Base-by-base conservation (phyloP, 768 basidiomycete genomes). In the Kwoniella sp. region DNA sequence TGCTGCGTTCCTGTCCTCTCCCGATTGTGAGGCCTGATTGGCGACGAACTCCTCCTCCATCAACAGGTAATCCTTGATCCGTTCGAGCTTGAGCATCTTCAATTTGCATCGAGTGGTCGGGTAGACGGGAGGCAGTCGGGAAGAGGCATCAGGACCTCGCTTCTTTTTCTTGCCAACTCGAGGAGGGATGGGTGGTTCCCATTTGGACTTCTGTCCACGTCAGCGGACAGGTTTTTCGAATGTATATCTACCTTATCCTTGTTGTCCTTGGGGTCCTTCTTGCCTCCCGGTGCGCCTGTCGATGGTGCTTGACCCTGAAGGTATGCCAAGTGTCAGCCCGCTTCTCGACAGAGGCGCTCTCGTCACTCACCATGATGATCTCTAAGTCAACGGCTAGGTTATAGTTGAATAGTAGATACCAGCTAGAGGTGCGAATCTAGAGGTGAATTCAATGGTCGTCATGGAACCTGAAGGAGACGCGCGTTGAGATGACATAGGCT, bases 141-240 rank as follows among this genome's bases (percentile, higher is more conserved):
- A 86, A 2, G 90, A 83, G 1, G 90, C 80, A 50, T 89, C 84
- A 5, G 93, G 92, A n/a, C 93, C 92, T 55, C 85, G 82, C 79
- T 83, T 82, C 79, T 91, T 98, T 83, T 90, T 92, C 82, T 92
- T 95, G 41, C 92, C 92, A 29, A 96, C 89, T 54, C 89, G 87
- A 39, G 93, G 95, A 12, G 93, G 92, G 53, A 95, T 82, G 66
- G 93, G 93, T 7, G 93, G 91, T 74, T 98, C 93, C 91, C 92
- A 98, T 83, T 96, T 95, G 76, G 84, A 82, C 71, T 81, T 78
- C 50, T 70, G 56, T 19, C 44, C 29, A 43, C 7, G 37, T 43
- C 11, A 45, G 42, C 29, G n/a, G 11, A 34, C 17, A 15, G 9
- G 5, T 19, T 8, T 3, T 8, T 4, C 5, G 14, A 29, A 27